phyloP scores from a whole-genome alignment of 176 grass and related monocot genomes.

The Aegilops longissima region DNA sequence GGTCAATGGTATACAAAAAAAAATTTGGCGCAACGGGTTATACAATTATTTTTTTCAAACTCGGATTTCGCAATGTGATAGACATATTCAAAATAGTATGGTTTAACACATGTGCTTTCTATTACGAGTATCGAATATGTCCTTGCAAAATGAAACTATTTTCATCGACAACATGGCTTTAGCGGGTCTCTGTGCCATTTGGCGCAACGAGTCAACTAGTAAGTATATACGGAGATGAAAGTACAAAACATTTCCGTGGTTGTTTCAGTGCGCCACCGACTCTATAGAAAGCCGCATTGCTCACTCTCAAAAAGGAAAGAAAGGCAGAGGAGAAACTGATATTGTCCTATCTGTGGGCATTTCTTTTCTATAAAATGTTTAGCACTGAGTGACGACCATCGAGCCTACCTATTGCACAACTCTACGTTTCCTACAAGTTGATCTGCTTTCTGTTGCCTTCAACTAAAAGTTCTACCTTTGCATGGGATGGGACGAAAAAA shows the following conservation, averaged over 20 bases:
- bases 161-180: too few relatives aligned
- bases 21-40: too few relatives aligned
- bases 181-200: too few relatives aligned
- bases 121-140: too few relatives aligned
- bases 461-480: not conserved
- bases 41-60: too few relatives aligned
- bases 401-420: not conserved
- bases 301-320: not conserved
- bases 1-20: too few relatives aligned
- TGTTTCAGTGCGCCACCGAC: not conserved
- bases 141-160: too few relatives aligned
- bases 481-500: not conserved
- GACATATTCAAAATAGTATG: too few relatives aligned
- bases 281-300: not conserved
- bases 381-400: not conserved
- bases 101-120: too few relatives aligned
- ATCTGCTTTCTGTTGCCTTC: constrained; percentile 8
- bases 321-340: not conserved
- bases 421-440: not conserved
- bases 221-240: not conserved
- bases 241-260: not conserved
- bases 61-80: too few relatives aligned
- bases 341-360: not conserved
- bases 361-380: not conserved
- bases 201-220: too few relatives aligned